phyloP scores from a whole-genome alignment of 352 stramenopile genomes.

The Phytophthora pseudosyringae region DNA sequence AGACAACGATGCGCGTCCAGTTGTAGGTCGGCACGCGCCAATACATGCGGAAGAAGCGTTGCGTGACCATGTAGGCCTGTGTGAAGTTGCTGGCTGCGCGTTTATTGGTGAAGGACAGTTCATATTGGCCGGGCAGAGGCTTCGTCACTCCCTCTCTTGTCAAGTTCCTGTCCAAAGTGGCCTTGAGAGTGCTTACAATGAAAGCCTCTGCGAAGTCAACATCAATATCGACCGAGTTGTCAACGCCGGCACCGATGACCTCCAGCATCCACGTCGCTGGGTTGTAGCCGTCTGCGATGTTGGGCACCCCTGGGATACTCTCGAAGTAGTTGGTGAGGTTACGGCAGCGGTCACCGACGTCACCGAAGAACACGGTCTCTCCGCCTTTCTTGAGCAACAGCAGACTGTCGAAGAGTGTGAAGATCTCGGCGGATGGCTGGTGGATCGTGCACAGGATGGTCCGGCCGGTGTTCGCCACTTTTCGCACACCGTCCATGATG shows the following conservation, averaged over 20 bases:
- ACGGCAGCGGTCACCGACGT: constrained; percentile 27
- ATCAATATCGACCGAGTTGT: constrained; percentile 28
- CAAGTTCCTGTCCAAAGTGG: constrained; percentile 32
- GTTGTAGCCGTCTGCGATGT: constrained; percentile 63
- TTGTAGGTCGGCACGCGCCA: constrained; percentile 85
- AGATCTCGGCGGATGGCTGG: constrained; percentile 87
- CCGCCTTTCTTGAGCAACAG: constrained; percentile 72
- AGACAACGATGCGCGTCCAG: constrained; percentile 58
- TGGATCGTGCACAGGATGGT: constrained; percentile 92
- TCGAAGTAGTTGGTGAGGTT: constrained; percentile 59
- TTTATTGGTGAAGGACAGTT: constrained; percentile 43
- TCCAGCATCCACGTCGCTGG: constrained; percentile 86
- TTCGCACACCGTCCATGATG: constrained; percentile 85
- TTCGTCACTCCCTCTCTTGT: constrained; percentile 27
- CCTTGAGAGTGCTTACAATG: constrained; percentile 28
- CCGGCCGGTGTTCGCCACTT: constrained; percentile 68
- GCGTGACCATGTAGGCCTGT: constrained; percentile 47
- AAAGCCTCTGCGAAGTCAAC: constrained; percentile 44
- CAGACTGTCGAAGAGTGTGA: constrained; percentile 84
- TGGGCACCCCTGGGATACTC: constrained; percentile 35
- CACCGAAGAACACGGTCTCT: constrained; percentile 53
- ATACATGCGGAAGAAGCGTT: constrained; percentile 74
- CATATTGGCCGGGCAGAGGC: constrained; percentile 12
- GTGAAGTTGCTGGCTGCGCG: constrained; percentile 30
- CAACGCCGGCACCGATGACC: constrained; percentile 55